A percentile compares a stretch with the other conserved stretches of the same genome.
Conservation (phyloP, 208 protist genomes). For the Cochliopodium minus region DNA sequence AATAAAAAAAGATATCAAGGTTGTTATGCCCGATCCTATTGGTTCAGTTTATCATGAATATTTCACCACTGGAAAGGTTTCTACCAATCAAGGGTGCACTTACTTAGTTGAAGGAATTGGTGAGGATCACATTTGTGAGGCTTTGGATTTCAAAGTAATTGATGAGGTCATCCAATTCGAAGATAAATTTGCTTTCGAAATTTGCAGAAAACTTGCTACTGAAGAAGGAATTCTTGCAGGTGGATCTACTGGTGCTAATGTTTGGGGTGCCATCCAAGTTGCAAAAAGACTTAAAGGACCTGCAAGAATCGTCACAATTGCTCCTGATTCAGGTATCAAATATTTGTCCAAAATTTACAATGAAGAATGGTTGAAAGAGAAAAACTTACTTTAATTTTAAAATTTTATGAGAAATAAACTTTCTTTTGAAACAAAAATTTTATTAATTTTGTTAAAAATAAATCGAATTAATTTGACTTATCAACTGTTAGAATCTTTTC, state of each 20-base stretch:
- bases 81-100: no score
- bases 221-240: slow-evolving; percentile 83
- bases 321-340: slow-evolving; percentile 26
- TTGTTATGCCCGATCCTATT: slow-evolving; percentile 83
- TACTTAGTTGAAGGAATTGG: slow-evolving; percentile 91
- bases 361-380: slow-evolving; percentile 25
- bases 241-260: slow-evolving; percentile 68
- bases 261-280: slow-evolving; percentile 62
- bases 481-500: no score
- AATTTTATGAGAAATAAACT: no score
- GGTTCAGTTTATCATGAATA: slow-evolving; percentile 73
- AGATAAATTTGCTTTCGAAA: slow-evolving; percentile 74
- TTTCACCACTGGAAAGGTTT: slow-evolving; percentile 11
- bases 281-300: slow-evolving; percentile 55
- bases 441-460: no score
- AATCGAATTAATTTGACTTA: no score
- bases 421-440: no score
- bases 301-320: slow-evolving; percentile 38
- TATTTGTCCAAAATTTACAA: slow-evolving; percentile 31
- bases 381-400: no score
- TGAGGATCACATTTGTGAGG: slow-evolving; percentile 89
- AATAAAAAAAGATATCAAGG: slow-evolving; percentile 43
- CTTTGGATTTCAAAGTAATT: slow-evolving; percentile 63
- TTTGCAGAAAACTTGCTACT: slow-evolving; percentile 66
- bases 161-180: slow-evolving; percentile 74